Evolutionary conservation across 345 rosid genomes (phyloP).

Genomic region (Brassica nigra): DNA sequence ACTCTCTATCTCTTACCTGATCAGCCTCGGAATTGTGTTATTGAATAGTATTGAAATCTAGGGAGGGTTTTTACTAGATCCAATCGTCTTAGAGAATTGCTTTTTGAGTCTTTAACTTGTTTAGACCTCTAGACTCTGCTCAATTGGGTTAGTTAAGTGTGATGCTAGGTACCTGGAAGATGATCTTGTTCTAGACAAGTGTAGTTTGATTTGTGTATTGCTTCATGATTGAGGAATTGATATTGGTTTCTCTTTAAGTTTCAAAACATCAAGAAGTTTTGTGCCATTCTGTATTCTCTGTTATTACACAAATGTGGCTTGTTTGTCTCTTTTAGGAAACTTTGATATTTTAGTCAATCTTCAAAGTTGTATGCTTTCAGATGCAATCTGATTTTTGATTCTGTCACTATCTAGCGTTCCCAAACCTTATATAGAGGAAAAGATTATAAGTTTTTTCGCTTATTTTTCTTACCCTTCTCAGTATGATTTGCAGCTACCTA

Average conservation of each 20-base stretch:
- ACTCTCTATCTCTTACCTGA: not conserved
- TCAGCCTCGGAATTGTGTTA: not conserved
- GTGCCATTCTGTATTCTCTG: not conserved
- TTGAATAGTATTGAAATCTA: not conserved
- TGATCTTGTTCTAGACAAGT: conserved; percentile 20
- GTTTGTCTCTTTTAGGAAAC: not conserved
- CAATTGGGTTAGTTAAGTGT: not conserved
- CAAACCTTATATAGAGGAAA: not conserved
- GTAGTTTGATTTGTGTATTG: conserved; percentile 19
- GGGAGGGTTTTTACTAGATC: conserved; percentile 22
- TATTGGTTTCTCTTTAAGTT: not conserved
- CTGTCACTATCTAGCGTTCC: not conserved
- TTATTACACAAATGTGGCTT: not conserved
- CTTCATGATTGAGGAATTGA: conserved; percentile 6
- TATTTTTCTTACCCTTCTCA: not conserved
- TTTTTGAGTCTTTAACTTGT: not conserved
- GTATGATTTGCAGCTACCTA: conserved; percentile 59
- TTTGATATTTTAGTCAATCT: not conserved
- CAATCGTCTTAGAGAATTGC: conserved; percentile 11
- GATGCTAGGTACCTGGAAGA: not conserved
- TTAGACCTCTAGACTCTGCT: not conserved
- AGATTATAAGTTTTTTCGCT: not conserved
- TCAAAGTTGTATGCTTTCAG: not conserved
- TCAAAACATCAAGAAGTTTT: conserved; percentile 3
- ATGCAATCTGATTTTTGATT: not conserved